Base-by-base conservation (phyloP, 768 basidiomycete genomes). In the Suillus spraguei region DNA sequence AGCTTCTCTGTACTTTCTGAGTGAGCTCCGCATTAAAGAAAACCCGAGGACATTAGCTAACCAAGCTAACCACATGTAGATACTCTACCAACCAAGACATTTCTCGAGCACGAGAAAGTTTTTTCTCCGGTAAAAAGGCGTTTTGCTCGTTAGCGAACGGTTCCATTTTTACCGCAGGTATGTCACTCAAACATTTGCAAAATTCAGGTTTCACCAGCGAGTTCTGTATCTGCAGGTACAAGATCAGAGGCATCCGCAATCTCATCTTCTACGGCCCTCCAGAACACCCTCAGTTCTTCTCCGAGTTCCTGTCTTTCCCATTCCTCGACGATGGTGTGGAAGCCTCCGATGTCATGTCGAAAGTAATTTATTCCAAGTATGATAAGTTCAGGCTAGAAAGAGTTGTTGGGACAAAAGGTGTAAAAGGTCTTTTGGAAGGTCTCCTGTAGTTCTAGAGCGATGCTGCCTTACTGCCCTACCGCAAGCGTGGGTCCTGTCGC, bases 161-260 rank as follows among this genome's bases (percentile, higher is more conserved):
- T 99, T 98, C 82, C 96, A 99, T 76, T 99, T 99, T 76, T 98
- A 94, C 82, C 87, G 93, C 66, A 82, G 95, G 90, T 89, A 50
- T 50, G 80, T 73, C 49, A 14, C 5, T 28, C 59, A 22, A 24
- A 28, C 35, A 59, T 41, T 36, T 14, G 60, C 22, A 2, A 22
- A 35, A 24, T 14, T 24, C 13, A 1, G n/a, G 20, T 58, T 28
- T 17, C 9, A 55, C n/a, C 64, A 35, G 35, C 17, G 49, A 17
- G 17, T 52, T 11, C 52, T 61, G 22, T 32, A 2, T 33, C 22
- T 67, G 22, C 70, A 94, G 95, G 63, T 99, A 99, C 80, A 94
- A 93, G 68, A 87, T 99, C 59, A 83, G 95, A 67, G 97, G 97
- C 7, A 92, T 94, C 63, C 89, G 92, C 59, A 99, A 97, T 70